These are phyloP conservation scores for Ascosphaera aggregata DNA, from an alignment of 2,329 filamentous ascomycete species.

Conservation along the genomic window DNA sequence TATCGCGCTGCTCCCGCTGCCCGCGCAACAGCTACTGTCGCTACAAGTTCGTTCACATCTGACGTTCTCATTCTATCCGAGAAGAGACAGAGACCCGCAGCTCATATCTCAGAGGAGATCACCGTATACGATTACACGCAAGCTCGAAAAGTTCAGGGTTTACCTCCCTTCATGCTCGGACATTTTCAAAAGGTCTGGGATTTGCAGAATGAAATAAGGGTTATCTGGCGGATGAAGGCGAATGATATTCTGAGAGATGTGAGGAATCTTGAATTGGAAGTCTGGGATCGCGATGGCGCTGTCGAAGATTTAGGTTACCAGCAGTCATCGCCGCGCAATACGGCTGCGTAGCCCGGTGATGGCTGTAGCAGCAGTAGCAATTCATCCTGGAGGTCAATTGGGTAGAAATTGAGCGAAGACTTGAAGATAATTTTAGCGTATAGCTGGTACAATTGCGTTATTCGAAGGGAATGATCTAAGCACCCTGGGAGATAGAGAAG, in stretches of 20 bases:
- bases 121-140: conserved; percentile 52
- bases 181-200: conserved; percentile 36
- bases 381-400: no score
- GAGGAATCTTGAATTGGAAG: conserved; percentile 40
- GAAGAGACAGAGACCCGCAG: conserved; percentile 45
- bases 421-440: no score
- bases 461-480: no score
- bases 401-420: no score
- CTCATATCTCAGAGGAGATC: conserved; percentile 53
- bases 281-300: conserved; percentile 50
- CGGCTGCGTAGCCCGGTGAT: conserved; percentile 7
- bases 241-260: conserved; percentile 33
- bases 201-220: conserved; percentile 36
- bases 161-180: conserved; percentile 37
- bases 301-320: conserved; percentile 44
- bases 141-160: conserved; percentile 27
- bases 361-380: not conserved
- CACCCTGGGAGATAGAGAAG: no score
- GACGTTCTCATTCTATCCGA: conserved; percentile 52
- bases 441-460: no score
- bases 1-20: no score
- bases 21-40: no score
- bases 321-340: no score
- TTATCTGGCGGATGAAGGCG: conserved; percentile 29
- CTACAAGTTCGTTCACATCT: conserved; percentile 20